Evolutionary conservation across 345 rosid species (phyloP).

Genomic region (Populus deltoides): DNA sequence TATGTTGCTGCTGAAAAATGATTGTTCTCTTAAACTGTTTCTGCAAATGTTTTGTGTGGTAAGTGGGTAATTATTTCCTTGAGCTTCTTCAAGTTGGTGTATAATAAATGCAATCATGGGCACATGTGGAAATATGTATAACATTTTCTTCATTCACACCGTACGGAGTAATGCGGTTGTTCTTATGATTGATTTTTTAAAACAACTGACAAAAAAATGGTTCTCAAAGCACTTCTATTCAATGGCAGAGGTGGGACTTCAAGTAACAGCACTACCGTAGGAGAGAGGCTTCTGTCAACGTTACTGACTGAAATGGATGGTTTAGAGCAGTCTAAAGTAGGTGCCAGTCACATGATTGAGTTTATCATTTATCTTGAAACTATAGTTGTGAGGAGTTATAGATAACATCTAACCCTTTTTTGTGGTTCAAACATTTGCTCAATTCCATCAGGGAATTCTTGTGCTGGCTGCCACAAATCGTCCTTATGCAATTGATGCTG

Average conservation of each 20-base stretch:
- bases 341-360: constrained; percentile 5
- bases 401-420: not conserved
- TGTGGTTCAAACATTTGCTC: not conserved
- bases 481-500: constrained; percentile 86
- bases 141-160: not conserved
- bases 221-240: constrained; percentile 1
- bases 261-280: constrained; percentile 59
- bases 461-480: constrained; percentile 94
- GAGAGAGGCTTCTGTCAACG: constrained; percentile 91
- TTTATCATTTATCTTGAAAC: not conserved
- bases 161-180: not conserved
- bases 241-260: constrained; percentile 66
- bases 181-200: not conserved
- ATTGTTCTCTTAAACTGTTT: not conserved
- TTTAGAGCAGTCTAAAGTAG: constrained; percentile 77
- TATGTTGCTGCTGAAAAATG: not conserved
- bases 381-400: not conserved
- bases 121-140: not conserved
- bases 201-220: not conserved
- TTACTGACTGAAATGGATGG: constrained; percentile 98
- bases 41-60: no score
- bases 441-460: constrained; percentile 64
- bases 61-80: no score
- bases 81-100: not conserved
- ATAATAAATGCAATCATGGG: not conserved